Percentiles rank a stretch among this genome's conserved stretches.
Evolutionary conservation across 495 filamentous ascomycete genomes (phyloP).

Genomic region (Lophiostoma macrostomum): DNA sequence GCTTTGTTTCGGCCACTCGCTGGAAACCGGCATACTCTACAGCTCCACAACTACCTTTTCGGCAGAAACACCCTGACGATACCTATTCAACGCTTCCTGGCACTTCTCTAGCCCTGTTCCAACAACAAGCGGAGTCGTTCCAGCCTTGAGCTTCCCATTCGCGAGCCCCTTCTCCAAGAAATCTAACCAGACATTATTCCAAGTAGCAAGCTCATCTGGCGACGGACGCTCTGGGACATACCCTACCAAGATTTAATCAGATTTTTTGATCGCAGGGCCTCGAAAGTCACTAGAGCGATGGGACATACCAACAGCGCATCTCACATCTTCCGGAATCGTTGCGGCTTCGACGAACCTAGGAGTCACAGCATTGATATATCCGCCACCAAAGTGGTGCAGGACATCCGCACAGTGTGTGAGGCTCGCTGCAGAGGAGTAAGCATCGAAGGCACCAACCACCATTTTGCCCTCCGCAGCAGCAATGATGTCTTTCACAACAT

Average conservation of each 20-base stretch:
- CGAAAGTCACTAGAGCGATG: neutral
- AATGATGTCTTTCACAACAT: conserved; percentile 38
- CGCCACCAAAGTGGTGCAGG: conserved; percentile 19
- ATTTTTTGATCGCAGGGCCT: neutral
- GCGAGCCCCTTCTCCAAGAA: conserved; percentile 18
- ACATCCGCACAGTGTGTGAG: conserved; percentile 18
- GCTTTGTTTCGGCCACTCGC: too few relatives aligned
- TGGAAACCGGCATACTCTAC: too few relatives aligned
- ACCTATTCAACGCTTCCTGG: conserved; percentile 40
- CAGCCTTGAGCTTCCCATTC: conserved; percentile 25
- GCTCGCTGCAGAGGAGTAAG: conserved; percentile 13
- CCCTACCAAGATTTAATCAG: neutral
- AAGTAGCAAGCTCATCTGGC: neutral
- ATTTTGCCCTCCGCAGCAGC: conserved; percentile 22
- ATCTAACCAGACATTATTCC: conserved; percentile 20
- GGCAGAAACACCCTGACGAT: conserved; percentile 40
- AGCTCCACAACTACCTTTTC: conserved; percentile 41
- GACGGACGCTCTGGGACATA: neutral
- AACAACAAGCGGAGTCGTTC: conserved; percentile 40
- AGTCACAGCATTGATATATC: conserved; percentile 10
- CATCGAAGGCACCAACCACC: conserved; percentile 25
- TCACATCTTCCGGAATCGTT: conserved; percentile 3
- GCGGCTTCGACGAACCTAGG: neutral
- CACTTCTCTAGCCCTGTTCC: conserved; percentile 41
- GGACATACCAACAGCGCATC: neutral